Evolutionary conservation across 2,329 filamentous ascomycete species (phyloP), one percentile per base, ranked within the genome.

Genomic region (Eutypa lata): DNA sequence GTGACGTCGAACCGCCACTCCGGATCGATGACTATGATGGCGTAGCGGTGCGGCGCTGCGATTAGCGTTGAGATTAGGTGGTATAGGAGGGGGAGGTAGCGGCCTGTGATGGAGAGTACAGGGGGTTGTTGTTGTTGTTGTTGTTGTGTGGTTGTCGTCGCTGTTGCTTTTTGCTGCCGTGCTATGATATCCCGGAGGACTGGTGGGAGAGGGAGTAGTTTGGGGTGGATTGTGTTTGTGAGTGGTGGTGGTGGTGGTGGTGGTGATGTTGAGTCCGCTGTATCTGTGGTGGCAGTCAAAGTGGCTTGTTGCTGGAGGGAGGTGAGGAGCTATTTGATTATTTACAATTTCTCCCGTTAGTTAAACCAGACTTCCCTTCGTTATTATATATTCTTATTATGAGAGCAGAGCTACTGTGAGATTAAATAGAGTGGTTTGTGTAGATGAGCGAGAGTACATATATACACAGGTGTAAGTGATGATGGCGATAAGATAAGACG

Each of bases 81-180:
- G 69, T 86, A 84, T 35, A 86, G 61, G 8, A 87, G 70, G 0
- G 81, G 77, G 13, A 82, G 70, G 53, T 77, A 69, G 11, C 80
- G 77, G 1, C 83, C 82, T 16, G 73, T 74, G 49, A 86, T 65
- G 14, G 76, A 72, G 14, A 86, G 64, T 8, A 68, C 51, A 1
- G 67, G 67, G 0, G 62, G 60, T 1, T 75, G 71, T 0, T 38
- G 35, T 7, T 38, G 61, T 1, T 75, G 71, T 0, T 31, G 26
- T 10, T 31, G 26, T 31, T 31, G 26, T 10, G 26, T 10, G 6
- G 26, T 31, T 31, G 75, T 66, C 0, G 73, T 71, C 50, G 76
- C 76, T 0, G 78, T 80, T 10, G 73, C 71, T 28, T 73, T 73
- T 48, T 79, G 76, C 64, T 82, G 77, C 1, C 68, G 70, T 7